Evolutionary conservation across 2,329 filamentous ascomycete genomes (phyloP).

Genomic region (Colletotrichum falcatum): DNA sequence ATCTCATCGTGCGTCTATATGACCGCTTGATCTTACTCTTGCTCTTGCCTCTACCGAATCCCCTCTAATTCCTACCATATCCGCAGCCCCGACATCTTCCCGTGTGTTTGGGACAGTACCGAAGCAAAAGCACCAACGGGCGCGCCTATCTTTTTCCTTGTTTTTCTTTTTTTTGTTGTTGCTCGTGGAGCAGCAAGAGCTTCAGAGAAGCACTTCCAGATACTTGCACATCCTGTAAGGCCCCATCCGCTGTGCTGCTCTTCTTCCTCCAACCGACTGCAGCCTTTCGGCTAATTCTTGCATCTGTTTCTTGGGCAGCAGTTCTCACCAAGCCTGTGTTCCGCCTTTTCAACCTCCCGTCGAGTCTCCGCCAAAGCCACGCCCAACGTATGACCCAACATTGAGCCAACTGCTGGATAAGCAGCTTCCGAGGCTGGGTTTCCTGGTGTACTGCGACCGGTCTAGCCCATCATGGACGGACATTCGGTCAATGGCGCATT

Average conservation of each 20-base stretch:
- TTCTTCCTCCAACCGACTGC: not conserved
- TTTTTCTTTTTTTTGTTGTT: too few species aligned
- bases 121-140: constrained; percentile 5
- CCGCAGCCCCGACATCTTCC: not conserved
- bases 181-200: not conserved
- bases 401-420: constrained; percentile 33
- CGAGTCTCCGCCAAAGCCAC: constrained; percentile 9
- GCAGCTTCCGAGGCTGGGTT: constrained; percentile 29
- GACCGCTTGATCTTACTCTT: not conserved
- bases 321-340: constrained; percentile 19
- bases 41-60: not conserved
- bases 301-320: constrained; percentile 32
- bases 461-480: constrained; percentile 48
- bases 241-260: not conserved
- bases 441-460: constrained; percentile 31
- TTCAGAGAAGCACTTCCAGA: not conserved
- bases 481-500: constrained; percentile 50
- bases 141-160: not conserved
- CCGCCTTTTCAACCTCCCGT: constrained; percentile 7
- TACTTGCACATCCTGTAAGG: constrained; percentile 1
- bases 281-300: constrained; percentile 20
- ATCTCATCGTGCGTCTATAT: not conserved
- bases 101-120: not conserved
- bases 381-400: constrained; percentile 26
- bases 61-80: constrained; percentile 9